These are phyloP conservation scores for Boletus smithii DNA, from an alignment of 1,284 basidiomycete genomes.

Conservation along the genomic window DNA sequence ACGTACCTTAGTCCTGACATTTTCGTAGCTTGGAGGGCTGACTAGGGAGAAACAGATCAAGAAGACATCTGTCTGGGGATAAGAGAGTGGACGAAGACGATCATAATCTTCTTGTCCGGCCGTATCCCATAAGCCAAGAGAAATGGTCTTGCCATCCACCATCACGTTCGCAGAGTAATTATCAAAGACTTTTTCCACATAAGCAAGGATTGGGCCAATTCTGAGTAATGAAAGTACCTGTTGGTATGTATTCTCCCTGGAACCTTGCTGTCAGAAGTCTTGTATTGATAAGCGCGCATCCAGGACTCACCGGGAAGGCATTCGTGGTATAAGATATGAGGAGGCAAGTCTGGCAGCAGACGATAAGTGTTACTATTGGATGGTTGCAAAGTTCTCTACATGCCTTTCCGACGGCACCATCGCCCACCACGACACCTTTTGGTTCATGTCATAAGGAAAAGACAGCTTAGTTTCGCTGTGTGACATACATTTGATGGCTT, in stretches of 20 bases:
- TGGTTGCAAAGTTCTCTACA: conserved; percentile 28
- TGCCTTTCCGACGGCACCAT: conserved; percentile 99
- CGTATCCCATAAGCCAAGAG: conserved; percentile 98
- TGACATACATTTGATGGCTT: conserved; percentile 65
- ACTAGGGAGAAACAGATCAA: conserved; percentile 98
- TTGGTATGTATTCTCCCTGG: conserved; percentile 96
- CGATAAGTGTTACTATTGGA: conserved; percentile 14
- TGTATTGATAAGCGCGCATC: conserved; percentile 1
- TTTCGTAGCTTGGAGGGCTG: conserved; percentile 96
- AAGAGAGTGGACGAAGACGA: conserved; percentile 94
- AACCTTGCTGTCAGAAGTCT: conserved; percentile 20
- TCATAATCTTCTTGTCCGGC: conserved; percentile 99
- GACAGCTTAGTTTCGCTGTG: conserved; percentile 5
- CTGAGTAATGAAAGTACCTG: conserved; percentile 52
- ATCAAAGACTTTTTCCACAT: conserved; percentile 69
- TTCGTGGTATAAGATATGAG: conserved; percentile 98
- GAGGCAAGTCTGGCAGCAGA: conserved; percentile 75
- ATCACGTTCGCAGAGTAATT: conserved; percentile 96
- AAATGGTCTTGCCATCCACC: conserved; percentile 98
- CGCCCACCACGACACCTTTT: conserved; percentile 95
- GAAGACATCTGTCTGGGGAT: conserved; percentile 99
- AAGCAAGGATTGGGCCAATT: conserved; percentile 12
- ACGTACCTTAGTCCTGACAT: conserved; percentile 92
- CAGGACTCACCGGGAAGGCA: conserved; percentile 77
- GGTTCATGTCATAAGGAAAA: conserved; percentile 30